Percentiles rank a stretch among this genome's conserved stretches.
Evolutionary conservation across 192 early-diverging fungal genomes (phyloP).

Genomic region (Coemansia sp.): DNA sequence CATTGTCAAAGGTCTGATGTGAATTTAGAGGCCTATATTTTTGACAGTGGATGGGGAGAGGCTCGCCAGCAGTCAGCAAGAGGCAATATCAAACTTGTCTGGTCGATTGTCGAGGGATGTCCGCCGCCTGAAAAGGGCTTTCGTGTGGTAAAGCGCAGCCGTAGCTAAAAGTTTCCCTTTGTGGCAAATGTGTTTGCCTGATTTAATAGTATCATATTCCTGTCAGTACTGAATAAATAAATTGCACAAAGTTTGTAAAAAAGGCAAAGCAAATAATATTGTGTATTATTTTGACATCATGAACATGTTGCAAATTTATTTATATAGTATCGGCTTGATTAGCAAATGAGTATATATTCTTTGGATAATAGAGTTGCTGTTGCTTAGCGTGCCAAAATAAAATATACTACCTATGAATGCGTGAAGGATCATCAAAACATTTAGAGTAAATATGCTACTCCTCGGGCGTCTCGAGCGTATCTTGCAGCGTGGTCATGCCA

Average conservation of each 20-base stretch:
- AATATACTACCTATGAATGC: too few relatives aligned
- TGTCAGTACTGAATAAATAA: too few relatives aligned
- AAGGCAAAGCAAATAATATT: too few relatives aligned
- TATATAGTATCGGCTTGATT: too few relatives aligned
- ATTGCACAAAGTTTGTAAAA: too few relatives aligned
- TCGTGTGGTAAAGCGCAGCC: too few relatives aligned
- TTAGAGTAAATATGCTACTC: not conserved
- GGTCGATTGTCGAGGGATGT: not conserved
- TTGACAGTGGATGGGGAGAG: too few relatives aligned
- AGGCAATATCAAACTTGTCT: not conserved
- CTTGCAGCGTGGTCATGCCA: not conserved
- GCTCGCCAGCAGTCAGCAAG: not conserved
- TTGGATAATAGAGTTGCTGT: too few relatives aligned
- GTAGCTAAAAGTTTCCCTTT: too few relatives aligned
- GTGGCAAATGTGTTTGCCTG: too few relatives aligned
- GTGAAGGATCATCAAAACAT: not conserved
- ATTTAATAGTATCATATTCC: too few relatives aligned
- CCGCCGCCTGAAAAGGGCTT: not conserved
- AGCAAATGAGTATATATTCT: too few relatives aligned
- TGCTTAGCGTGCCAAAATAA: not conserved
- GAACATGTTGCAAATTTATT: not conserved
- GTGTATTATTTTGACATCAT: not conserved
- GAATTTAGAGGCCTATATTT: not conserved
- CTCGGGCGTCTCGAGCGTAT: not conserved
- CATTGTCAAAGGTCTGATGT: not conserved